Evolutionary conservation across 2,329 filamentous ascomycete genomes (phyloP), one percentile per base, ranked within the genome.

Genomic region (Biscogniauxia mediterranea): DNA sequence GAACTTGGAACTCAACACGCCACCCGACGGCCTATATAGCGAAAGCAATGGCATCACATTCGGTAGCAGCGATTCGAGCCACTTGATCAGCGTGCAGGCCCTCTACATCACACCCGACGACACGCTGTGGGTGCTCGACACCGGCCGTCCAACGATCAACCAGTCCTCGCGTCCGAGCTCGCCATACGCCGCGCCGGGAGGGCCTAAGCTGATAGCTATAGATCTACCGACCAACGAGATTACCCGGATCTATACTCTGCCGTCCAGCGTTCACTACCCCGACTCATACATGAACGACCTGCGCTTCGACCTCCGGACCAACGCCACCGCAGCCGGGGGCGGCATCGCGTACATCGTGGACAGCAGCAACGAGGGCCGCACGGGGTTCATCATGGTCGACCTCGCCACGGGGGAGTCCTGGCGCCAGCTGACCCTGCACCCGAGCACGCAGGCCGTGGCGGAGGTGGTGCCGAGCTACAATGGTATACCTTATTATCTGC

Each of bases 221-320:
- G 73, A 75, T 42, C 69, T 81, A 5, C 66, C 71, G 9, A 78
- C 77, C 64, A 70, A 80, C 65, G 60, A 60, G 8, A 42, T 79
- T 56, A 74, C 73, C 57, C 64, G 67, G 54, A 79, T 75, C 0
- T 79, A 76, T 66, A 80, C 77, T 1, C 76, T 81, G 60, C 77
- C 78, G 0, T 38, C 74, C 0, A 71, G 65, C 5, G 78, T 80
- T 3, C 76, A 79, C 64, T 80, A 75, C 61, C 78, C 78, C 1
- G 78, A 80, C 65, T 76, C 74, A 26, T 82, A 79, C 68, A 74
- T 81, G 65, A 80, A 80, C 61, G 79, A 81, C 61, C 59, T 81
- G 1, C 77, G 79, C 25, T 80, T 81, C 68, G 78, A 81, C 64
- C 71, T 81, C 38, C 73, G 77, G n/a, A 53, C 75, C 6, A 75